Conservation (phyloP, 192 early-diverging fungal species). For the Chytriomyces hyalinus region DNA sequence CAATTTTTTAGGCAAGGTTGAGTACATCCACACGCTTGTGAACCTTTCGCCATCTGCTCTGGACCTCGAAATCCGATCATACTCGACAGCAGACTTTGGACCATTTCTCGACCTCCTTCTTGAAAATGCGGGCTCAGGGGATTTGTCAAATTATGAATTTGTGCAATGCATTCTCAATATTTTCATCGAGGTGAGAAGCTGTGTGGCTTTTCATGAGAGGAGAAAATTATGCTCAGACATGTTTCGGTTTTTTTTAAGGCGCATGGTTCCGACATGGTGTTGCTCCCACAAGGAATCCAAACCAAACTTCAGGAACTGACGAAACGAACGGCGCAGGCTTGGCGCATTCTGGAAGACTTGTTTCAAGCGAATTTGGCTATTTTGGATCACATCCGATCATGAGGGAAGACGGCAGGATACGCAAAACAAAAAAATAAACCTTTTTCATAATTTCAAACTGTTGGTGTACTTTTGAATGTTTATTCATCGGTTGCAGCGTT, state of each 20-base stretch:
- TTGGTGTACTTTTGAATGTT: no score
- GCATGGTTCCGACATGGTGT: constrained; percentile 77
- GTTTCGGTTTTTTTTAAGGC: constrained; percentile 43
- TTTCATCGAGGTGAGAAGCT: constrained; percentile 62
- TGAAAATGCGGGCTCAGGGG: constrained; percentile 53
- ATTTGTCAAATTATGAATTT: constrained; percentile 85
- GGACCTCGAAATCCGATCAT: constrained; percentile 83
- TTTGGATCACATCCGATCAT: constrained; percentile 8
- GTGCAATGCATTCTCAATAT: constrained; percentile 77
- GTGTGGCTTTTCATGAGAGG: background rate
- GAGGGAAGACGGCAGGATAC: background rate
- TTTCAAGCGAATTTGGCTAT: constrained; percentile 52
- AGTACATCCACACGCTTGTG: constrained; percentile 70
- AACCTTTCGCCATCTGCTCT: constrained; percentile 72
- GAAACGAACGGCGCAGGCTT: constrained; percentile 50
- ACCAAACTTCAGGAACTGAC: constrained; percentile 50
- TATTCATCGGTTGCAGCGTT: background rate
- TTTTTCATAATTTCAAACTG: background rate
- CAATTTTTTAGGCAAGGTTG: constrained; percentile 66
- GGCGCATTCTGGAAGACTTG: constrained; percentile 64
- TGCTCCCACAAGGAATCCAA: constrained; percentile 38
- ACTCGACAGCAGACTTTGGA: constrained; percentile 70
- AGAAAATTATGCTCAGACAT: background rate
- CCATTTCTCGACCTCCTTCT: constrained; percentile 72
- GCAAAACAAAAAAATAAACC: constrained; percentile 4